A percentile compares a stretch with the other conserved stretches of the same genome.
Evolutionary conservation across 2,329 filamentous ascomycete species (phyloP).

Genomic region (Phoma sp.): DNA sequence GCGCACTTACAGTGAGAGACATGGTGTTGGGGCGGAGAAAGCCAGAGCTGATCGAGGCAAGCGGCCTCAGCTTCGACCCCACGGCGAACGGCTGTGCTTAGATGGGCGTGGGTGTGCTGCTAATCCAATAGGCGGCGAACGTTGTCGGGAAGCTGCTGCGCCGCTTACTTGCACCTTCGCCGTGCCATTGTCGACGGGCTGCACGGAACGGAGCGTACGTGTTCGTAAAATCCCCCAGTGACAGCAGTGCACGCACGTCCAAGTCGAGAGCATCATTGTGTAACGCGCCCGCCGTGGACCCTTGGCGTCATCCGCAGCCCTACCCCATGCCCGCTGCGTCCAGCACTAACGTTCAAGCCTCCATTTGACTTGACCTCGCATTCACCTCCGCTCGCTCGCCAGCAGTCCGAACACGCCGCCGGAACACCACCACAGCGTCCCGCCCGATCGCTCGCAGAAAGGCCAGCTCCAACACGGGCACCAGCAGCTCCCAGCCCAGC

Average conservation of each 20-base stretch:
- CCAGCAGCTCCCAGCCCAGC: background rate
- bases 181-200: conserved; percentile 11
- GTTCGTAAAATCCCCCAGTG: background rate
- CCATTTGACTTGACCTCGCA: too few species aligned
- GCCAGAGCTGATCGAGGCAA: conserved; percentile 4
- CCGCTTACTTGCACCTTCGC: conserved; percentile 10
- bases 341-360: background rate
- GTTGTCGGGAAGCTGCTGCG: background rate
- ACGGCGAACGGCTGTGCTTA: background rate
- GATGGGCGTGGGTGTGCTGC: background rate
- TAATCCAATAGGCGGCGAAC: background rate
- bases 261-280: background rate
- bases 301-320: background rate
- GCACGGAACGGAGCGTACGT: background rate
- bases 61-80: conserved; percentile 16
- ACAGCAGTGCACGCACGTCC: background rate
- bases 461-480: too few species aligned
- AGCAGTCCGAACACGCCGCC: too few species aligned
- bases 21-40: conserved; percentile 38
- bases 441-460: too few species aligned
- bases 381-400: too few species aligned
- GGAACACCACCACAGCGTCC: too few species aligned
- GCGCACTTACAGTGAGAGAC: conserved; percentile 54
- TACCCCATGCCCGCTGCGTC: background rate
- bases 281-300: background rate